Evolutionary conservation across 345 rosid genomes (phyloP).

Genomic region (Citrus inodora): DNA sequence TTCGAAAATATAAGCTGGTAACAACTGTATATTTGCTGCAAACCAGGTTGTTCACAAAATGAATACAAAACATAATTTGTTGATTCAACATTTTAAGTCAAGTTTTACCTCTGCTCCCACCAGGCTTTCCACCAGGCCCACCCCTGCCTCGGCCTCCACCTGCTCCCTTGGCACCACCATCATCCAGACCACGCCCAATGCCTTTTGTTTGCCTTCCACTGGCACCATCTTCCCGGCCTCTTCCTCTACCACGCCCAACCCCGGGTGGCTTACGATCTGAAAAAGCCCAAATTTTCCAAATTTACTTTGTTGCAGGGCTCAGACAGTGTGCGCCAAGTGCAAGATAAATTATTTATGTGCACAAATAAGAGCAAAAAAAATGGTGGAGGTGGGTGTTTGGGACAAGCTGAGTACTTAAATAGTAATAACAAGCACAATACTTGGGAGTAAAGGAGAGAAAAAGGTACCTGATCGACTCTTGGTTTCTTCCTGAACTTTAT

Average conservation of each 20-base stretch:
- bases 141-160: constrained; percentile 77
- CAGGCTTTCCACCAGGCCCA: constrained; percentile 50
- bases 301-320: background rate
- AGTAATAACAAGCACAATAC: background rate
- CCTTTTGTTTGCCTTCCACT: constrained; percentile 64
- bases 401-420: background rate
- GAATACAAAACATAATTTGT: background rate
- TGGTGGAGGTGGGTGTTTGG: background rate
- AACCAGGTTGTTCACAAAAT: background rate
- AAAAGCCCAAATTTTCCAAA: constrained; percentile 8
- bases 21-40: background rate
- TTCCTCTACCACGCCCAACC: constrained; percentile 78
- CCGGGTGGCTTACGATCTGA: constrained; percentile 81
- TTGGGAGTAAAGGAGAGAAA: background rate
- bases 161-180: constrained; percentile 50
- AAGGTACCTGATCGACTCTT: constrained; percentile 60
- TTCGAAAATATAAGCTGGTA: background rate
- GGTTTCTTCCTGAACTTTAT: constrained; percentile 83
- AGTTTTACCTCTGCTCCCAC: constrained; percentile 56
- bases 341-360: background rate
- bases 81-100: background rate
- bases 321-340: background rate
- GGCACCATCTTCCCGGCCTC: constrained; percentile 74
- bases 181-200: constrained; percentile 70
- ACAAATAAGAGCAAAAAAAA: background rate